Evolutionary conservation across 306 rosid genomes (phyloP).

Genomic region (Sicyos edulis): DNA sequence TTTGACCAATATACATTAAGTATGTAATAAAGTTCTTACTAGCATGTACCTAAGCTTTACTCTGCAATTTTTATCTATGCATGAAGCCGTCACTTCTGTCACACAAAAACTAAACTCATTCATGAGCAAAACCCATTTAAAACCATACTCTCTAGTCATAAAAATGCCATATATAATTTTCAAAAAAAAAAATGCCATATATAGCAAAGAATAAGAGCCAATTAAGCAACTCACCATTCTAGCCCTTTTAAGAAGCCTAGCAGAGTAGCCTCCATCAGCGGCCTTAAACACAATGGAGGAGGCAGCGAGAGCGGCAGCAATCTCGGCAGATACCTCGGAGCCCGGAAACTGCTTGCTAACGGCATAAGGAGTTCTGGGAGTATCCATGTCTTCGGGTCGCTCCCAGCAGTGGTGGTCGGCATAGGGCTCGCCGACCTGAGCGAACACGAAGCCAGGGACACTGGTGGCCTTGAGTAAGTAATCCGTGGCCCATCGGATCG

Average conservation of each 20-base stretch:
- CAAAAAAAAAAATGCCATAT: too few relatives aligned
- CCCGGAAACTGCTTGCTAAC: constrained; percentile 36
- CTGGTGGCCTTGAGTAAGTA: constrained; percentile 30
- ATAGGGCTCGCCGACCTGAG: constrained; percentile 55
- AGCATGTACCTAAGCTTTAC: too few relatives aligned
- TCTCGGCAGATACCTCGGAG: constrained; percentile 23
- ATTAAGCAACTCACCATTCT: constrained; percentile 17
- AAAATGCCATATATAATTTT: too few relatives aligned
- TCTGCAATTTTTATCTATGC: too few relatives aligned
- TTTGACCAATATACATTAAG: too few relatives aligned
- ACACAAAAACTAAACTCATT: too few relatives aligned
- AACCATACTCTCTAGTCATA: too few relatives aligned
- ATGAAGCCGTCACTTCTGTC: too few relatives aligned
- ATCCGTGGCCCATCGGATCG: constrained; percentile 59
- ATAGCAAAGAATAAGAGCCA: neutral
- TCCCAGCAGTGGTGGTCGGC: constrained; percentile 61
- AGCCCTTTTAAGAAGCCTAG: constrained; percentile 15
- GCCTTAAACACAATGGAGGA: constrained; percentile 37
- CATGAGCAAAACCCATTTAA: too few relatives aligned
- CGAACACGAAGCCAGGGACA: neutral
- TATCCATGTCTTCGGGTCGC: constrained; percentile 64
- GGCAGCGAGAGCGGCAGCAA: constrained; percentile 45
- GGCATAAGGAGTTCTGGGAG: constrained; percentile 40
- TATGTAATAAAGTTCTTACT: too few relatives aligned
- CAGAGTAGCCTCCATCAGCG: constrained; percentile 44